A percentile compares a stretch with the other conserved stretches of the same genome.
Evolutionary conservation across 2,329 filamentous ascomycete genomes (phyloP).

Genomic region (Trichoderma sp.): DNA sequence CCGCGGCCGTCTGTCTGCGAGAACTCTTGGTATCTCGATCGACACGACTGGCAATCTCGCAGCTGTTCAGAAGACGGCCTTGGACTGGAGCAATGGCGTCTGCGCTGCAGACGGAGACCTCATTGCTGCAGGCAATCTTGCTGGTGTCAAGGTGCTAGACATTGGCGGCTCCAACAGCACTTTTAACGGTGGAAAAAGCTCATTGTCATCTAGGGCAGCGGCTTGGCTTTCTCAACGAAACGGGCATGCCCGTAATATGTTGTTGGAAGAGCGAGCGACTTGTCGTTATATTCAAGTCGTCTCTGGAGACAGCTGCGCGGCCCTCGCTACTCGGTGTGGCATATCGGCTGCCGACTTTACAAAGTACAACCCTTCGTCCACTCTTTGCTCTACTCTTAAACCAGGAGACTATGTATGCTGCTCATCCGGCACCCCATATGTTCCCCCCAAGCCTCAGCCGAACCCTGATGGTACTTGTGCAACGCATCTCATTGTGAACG

Average conservation of each 20-base stretch:
- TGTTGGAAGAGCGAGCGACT: not conserved
- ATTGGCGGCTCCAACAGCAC: not conserved
- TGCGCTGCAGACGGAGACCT: not conserved
- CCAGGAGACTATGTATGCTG: conserved; percentile 39
- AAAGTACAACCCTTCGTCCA: conserved; percentile 37
- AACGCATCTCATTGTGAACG: conserved; percentile 30
- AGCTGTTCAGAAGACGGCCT: not conserved
- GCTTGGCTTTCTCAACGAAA: not conserved
- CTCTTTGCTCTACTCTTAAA: conserved; percentile 33
- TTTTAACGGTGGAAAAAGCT: not conserved
- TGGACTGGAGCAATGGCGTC: not conserved
- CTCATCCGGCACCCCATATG: conserved; percentile 30
- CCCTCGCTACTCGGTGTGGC: not conserved
- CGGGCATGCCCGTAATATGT: not conserved
- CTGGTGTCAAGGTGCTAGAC: not conserved
- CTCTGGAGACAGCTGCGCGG: not conserved
- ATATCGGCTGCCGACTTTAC: conserved; percentile 11
- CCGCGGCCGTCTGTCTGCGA: not conserved
- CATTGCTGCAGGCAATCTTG: not conserved
- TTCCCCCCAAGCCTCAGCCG: conserved; percentile 28
- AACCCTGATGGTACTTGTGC: conserved; percentile 36
- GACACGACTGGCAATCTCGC: not conserved
- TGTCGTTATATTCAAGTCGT: not conserved
- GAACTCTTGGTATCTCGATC: not conserved
- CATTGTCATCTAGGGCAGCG: not conserved